Evolutionary conservation across 2,329 filamentous ascomycete genomes (phyloP), one percentile per base, ranked within the genome.

Genomic region (Aspergillus chevalieri): DNA sequence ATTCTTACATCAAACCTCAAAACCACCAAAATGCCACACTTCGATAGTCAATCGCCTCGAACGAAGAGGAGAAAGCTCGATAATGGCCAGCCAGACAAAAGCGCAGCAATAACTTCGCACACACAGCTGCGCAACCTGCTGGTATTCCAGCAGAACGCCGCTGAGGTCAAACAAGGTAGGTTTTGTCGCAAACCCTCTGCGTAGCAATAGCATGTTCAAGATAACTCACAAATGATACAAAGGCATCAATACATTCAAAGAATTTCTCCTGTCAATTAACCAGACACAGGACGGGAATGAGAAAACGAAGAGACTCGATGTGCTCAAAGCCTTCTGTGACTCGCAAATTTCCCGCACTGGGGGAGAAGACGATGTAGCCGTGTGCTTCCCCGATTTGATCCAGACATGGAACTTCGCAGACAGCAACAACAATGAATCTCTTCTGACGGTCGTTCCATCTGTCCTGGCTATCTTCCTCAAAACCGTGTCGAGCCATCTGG

Each of bases 401-500:
- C 87, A 94, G 60, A 89, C 84, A 51, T 97, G 92, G 92, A 84
- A 83, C 44, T 90, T 87, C 72, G 90, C 87, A 3, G 83, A 83
- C 26, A 84, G 88, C 65, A 82, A 83, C 56, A 89, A 88, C 64
- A 86, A 91, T 58, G 90, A 95, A 51, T 81, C 83, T 48, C 75
- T 96, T 51, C 79, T 93, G 64, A 92, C 90, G 1, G 82, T 88
- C 6, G 83, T 93, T 3, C 84, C 87, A 1, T 87, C 92, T 1
- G 84, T 90, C 6, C 73, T 98, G 26, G 88, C 89, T 1, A 78
- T 95, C 17, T 79, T 97, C 43, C 75, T 97, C 33, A 89, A 86
- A 67, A 81, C 87, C 19, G 77, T 94, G 43, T 91, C 90, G 0
- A 79, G 77, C 38, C 79, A 86, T 14, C 73, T 93, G 44, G 85